Conservation (phyloP, 805 yeast genomes). For the Clavispora fructus region DNA sequence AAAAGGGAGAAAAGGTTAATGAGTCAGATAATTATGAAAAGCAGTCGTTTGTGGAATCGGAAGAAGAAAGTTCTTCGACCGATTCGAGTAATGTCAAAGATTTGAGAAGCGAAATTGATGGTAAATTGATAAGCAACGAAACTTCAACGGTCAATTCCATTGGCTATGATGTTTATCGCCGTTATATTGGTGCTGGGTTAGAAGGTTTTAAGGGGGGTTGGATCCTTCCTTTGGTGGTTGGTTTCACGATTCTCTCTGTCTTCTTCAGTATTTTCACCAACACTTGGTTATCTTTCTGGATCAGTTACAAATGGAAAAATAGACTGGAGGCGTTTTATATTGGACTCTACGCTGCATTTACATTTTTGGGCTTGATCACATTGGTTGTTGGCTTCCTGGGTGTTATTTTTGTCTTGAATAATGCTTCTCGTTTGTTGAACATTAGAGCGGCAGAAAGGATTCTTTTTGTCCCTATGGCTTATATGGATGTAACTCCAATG, state of each 20-base stretch:
- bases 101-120: background rate
- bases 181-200: slow-evolving; percentile 4
- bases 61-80: background rate
- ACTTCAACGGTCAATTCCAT: slow-evolving; percentile 4
- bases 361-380: slow-evolving; percentile 12
- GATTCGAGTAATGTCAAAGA: background rate
- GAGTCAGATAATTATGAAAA: background rate
- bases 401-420: slow-evolving; percentile 12
- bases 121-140: slow-evolving; percentile 4
- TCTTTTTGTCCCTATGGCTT: slow-evolving; percentile 19
- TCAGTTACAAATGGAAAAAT: slow-evolving; percentile 8
- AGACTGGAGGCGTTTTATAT: slow-evolving; percentile 10
- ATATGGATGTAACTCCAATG: slow-evolving; percentile 22
- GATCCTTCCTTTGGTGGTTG: slow-evolving; percentile 1
- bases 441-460: slow-evolving; percentile 11
- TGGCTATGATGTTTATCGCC: background rate
- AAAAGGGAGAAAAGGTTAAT: background rate
- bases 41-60: background rate
- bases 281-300: slow-evolving; percentile 23
- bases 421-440: slow-evolving; percentile 13
- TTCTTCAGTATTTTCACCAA: slow-evolving; percentile 17
- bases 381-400: slow-evolving; percentile 3
- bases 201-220: slow-evolving; percentile 2
- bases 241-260: slow-evolving; percentile 1
- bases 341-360: slow-evolving; percentile 16